Conservation (phyloP, 139 green algal species). For the Asterochloris sp. region DNA sequence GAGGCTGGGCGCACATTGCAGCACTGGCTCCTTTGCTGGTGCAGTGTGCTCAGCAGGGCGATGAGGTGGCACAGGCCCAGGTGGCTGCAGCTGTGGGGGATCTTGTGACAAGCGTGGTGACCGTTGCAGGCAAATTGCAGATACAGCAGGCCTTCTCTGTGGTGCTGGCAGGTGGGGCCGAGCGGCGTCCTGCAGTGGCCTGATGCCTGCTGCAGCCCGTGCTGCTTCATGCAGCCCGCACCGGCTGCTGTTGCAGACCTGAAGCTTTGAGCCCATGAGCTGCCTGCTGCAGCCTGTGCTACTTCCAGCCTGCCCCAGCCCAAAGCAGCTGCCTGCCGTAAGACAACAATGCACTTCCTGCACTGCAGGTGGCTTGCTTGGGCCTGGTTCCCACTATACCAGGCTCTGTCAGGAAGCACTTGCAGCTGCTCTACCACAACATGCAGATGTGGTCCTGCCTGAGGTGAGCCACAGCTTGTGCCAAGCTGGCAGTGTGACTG, state of each 20-base stretch:
- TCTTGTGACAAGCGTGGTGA: neutral
- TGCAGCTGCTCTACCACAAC: neutral
- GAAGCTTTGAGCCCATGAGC: neutral
- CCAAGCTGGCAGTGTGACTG: neutral
- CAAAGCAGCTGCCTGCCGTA: neutral
- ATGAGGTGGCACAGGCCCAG: neutral
- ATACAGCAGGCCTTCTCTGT: constrained; percentile 4
- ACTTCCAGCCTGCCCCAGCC: neutral
- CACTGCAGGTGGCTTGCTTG: constrained; percentile 8
- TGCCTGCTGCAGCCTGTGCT: neutral
- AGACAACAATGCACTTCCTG: too few relatives aligned
- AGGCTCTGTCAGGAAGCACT: constrained; percentile 1
- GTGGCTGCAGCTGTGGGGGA: neutral
- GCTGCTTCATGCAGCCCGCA: too few relatives aligned
- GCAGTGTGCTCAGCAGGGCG: constrained; percentile 10
- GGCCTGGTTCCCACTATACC: neutral
- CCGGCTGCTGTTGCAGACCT: neutral
- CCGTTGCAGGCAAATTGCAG: neutral
- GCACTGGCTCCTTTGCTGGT: constrained; percentile 12
- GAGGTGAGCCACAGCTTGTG: neutral
- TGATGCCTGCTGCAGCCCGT: neutral
- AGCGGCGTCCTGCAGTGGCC: neutral
- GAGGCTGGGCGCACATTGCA: constrained; percentile 18
- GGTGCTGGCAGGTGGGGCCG: constrained; percentile 18
- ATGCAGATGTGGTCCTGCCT: neutral